Evolutionary conservation across 2,329 filamentous ascomycete species (phyloP).

Genomic region (Ascochyta lentis): DNA sequence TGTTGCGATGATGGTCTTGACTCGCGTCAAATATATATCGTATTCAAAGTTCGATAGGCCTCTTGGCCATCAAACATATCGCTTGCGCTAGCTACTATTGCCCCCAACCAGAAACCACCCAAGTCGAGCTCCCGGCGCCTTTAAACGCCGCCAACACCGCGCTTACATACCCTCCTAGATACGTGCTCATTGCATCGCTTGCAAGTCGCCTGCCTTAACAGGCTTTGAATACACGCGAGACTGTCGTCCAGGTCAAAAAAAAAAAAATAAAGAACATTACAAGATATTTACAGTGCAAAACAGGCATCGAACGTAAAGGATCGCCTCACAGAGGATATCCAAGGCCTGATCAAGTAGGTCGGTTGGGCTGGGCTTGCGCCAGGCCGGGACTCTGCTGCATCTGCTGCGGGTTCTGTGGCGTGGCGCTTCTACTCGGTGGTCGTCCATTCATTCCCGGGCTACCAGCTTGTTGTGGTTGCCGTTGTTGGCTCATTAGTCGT

Average conservation of each 20-base stretch:
- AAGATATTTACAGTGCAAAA: slow-evolving; percentile 40
- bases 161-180: background rate
- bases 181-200: background rate
- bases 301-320: slow-evolving; percentile 19
- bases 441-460: slow-evolving; percentile 42
- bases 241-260: slow-evolving; percentile 1
- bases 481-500: slow-evolving; percentile 44
- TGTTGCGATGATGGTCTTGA: background rate
- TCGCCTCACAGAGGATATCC: slow-evolving; percentile 25
- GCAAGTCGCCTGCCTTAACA: background rate
- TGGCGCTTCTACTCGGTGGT: slow-evolving; percentile 47
- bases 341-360: slow-evolving; percentile 11
- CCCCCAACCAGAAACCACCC: background rate
- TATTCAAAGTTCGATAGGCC: slow-evolving; percentile 15
- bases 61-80: slow-evolving; percentile 11
- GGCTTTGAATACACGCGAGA: background rate
- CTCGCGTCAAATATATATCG: background rate
- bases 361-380: slow-evolving; percentile 41
- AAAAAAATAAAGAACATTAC: slow-evolving; percentile 31
- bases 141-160: slow-evolving; percentile 15
- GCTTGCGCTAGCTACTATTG: slow-evolving; percentile 1
- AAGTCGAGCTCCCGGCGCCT: slow-evolving; percentile 3
- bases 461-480: slow-evolving; percentile 38
- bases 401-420: slow-evolving; percentile 46
- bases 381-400: slow-evolving; percentile 44